A percentile compares a stretch with the other conserved stretches of the same genome.
phyloP scores from a whole-genome alignment of 1,284 basidiomycete genomes.

The Ceratobasidium papillatum region DNA sequence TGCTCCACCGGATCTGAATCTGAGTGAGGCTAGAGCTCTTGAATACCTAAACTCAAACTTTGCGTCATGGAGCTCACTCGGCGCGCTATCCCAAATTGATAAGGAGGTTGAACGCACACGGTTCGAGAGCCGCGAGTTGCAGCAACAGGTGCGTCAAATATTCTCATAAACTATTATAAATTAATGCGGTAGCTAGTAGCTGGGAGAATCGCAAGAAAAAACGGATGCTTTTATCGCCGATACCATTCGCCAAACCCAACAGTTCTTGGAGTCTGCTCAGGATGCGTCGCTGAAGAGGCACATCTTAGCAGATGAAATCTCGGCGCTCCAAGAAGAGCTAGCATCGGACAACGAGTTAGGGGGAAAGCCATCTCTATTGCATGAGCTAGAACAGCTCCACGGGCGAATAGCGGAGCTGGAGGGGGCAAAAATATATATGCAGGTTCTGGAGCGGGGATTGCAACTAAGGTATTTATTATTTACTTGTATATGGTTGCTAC shows the following conservation, averaged over 20 bases:
- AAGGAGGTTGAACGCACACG: constrained; percentile 30
- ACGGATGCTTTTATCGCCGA: constrained; percentile 30
- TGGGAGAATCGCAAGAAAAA: constrained; percentile 22
- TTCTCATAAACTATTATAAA: neutral
- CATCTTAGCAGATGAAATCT: constrained; percentile 76
- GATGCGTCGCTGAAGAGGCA: constrained; percentile 78
- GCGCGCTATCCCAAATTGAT: constrained; percentile 21
- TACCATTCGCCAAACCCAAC: constrained; percentile 19
- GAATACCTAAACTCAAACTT: constrained; percentile 40
- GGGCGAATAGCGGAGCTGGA: constrained; percentile 76
- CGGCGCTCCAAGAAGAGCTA: constrained; percentile 71
- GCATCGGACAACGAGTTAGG: constrained; percentile 61
- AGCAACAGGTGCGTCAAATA: constrained; percentile 25
- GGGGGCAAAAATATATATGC: constrained; percentile 77
- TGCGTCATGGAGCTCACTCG: constrained; percentile 35
- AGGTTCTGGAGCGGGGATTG: constrained; percentile 74
- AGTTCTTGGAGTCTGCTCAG: constrained; percentile 59
- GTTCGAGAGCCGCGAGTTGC: constrained; percentile 21
- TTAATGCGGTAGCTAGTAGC: constrained; percentile 27
- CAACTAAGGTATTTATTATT: constrained; percentile 67
- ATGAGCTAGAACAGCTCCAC: constrained; percentile 80
- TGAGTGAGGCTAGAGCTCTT: constrained; percentile 36
- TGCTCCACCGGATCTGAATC: constrained; percentile 27
- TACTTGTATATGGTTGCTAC: neutral
- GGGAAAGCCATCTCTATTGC: constrained; percentile 69